Conservation (phyloP, 139 green algal genomes). For the Axilococcus clingmanii region DNA sequence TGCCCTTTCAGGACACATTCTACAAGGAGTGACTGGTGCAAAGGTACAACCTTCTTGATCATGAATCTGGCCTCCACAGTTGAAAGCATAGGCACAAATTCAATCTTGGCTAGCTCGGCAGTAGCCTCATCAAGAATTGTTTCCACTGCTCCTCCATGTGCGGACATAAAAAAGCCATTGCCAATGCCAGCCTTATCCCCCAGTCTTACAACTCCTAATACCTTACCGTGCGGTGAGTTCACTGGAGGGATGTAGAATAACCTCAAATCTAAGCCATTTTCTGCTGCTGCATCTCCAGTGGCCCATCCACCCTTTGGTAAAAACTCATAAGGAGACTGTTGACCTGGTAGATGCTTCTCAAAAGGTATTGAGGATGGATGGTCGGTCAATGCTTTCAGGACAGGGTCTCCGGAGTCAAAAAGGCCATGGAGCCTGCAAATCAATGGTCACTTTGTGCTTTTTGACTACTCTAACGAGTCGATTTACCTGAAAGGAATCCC, state of each 20-base stretch:
- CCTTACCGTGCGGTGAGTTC: constrained; percentile 2
- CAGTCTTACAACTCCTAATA: constrained; percentile 22
- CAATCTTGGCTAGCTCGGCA: constrained; percentile 33
- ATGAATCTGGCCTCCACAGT: constrained; percentile 25
- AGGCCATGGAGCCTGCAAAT: no score
- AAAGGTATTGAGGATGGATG: no score
- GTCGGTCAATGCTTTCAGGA: no score
- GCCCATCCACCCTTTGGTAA: constrained; percentile 23
- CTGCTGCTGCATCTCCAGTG: constrained; percentile 15
- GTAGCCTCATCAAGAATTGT: constrained; percentile 30
- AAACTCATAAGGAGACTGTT: constrained; percentile 5
- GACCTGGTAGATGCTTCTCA: constrained; percentile 33
- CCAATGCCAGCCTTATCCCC: constrained; percentile 25
- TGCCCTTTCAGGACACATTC: constrained; percentile 4
- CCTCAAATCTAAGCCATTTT: constrained; percentile 27
- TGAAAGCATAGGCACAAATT: constrained; percentile 19
- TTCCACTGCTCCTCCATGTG: constrained; percentile 33
- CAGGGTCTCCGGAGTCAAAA: no score
- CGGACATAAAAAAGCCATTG: constrained; percentile 19
- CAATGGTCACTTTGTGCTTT: no score
- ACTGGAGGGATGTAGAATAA: constrained; percentile 27
- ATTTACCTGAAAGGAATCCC: no score
- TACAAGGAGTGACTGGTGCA: constrained; percentile 19
- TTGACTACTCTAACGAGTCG: no score
- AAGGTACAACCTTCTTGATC: constrained; percentile 22